Percentiles rank a stretch among this genome's conserved stretches.
Conservation (phyloP, 1,284 basidiomycete species). For the Pisolithus thermaeus region DNA sequence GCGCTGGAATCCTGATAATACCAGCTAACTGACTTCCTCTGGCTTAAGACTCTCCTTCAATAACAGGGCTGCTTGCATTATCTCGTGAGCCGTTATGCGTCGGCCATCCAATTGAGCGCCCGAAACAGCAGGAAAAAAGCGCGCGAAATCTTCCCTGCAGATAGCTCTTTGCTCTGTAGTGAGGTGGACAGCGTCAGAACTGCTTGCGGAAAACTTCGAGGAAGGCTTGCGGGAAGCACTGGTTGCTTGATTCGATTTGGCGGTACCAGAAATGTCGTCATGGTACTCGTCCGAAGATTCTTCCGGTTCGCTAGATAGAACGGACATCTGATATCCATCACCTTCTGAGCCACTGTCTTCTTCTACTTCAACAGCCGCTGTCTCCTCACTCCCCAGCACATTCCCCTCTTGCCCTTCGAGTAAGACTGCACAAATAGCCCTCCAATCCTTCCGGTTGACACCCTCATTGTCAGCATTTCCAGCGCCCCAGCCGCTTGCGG, state of each 20-base stretch:
- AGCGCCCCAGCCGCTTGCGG: slow-evolving; percentile 58
- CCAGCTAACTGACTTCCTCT: slow-evolving; percentile 49
- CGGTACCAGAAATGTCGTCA: slow-evolving; percentile 3
- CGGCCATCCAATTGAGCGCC: slow-evolving; percentile 41
- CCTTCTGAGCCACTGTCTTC: slow-evolving; percentile 18
- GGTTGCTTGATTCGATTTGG: slow-evolving; percentile 12
- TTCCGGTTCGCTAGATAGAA: slow-evolving; percentile 9
- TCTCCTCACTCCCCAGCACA: slow-evolving; percentile 14
- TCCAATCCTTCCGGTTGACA: slow-evolving; percentile 63
- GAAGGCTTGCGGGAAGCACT: slow-evolving; percentile 1
- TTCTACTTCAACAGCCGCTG: slow-evolving; percentile 21
- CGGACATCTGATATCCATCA: slow-evolving; percentile 25
- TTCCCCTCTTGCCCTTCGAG: slow-evolving; percentile 35
- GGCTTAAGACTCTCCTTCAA: slow-evolving; percentile 65
- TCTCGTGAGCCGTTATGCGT: slow-evolving; percentile 57
- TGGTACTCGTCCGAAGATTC: slow-evolving; percentile 28
- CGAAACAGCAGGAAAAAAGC: slow-evolving; percentile 57
- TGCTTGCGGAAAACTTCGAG: slow-evolving; percentile 1
- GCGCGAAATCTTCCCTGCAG: slow-evolving; percentile 52
- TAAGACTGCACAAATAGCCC: slow-evolving; percentile 65
- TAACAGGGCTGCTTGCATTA: slow-evolving; percentile 48
- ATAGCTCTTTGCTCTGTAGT: slow-evolving; percentile 48
- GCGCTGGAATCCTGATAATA: not conserved
- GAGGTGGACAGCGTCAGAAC: slow-evolving; percentile 23
- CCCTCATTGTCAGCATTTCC: slow-evolving; percentile 15